These are phyloP conservation scores for Puya raimondii DNA, from an alignment of 176 grass and related monocot species.

Conservation along the genomic window DNA sequence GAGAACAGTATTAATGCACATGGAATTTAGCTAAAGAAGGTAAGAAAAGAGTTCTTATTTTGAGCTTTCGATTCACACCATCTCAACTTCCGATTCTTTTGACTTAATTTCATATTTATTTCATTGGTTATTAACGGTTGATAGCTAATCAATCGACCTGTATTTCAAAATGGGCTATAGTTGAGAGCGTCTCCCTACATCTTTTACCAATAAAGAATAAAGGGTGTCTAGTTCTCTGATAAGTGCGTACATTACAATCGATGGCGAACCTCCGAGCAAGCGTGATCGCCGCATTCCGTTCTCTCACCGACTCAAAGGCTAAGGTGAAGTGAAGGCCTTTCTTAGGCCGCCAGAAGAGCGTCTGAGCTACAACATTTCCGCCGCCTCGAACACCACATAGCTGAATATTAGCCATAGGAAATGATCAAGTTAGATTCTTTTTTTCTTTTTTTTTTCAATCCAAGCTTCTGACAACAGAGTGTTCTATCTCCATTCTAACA, in stretches of 20 bases:
- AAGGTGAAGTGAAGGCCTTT: conserved; percentile 47
- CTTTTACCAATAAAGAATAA: not conserved
- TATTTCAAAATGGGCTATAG: not conserved
- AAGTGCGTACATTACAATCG: conserved; percentile 65
- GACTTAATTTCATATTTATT: too few species aligned
- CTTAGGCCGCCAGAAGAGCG: conserved; percentile 59
- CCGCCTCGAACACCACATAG: conserved; percentile 68
- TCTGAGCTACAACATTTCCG: conserved; percentile 50
- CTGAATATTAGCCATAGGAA: conserved; percentile 21
- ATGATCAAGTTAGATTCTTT: not conserved
- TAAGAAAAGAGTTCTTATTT: too few species aligned
- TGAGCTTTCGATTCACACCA: too few species aligned
- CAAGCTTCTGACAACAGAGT: too few species aligned
- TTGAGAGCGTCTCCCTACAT: not conserved
- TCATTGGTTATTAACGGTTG: not conserved
- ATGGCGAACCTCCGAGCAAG: conserved; percentile 66
- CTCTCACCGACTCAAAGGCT: conserved; percentile 59
- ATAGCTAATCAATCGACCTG: not conserved
- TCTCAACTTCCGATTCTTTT: too few species aligned
- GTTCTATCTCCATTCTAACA: too few species aligned
- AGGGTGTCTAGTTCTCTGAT: too few species aligned
- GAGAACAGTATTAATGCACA: too few species aligned
- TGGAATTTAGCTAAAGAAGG: too few species aligned
- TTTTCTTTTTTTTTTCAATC: not conserved
- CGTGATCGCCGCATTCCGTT: conserved; percentile 72